Evolutionary conservation across 1,284 basidiomycete species (phyloP), one percentile per base, ranked within the genome.

Genomic region (Thelephora terrestris): DNA sequence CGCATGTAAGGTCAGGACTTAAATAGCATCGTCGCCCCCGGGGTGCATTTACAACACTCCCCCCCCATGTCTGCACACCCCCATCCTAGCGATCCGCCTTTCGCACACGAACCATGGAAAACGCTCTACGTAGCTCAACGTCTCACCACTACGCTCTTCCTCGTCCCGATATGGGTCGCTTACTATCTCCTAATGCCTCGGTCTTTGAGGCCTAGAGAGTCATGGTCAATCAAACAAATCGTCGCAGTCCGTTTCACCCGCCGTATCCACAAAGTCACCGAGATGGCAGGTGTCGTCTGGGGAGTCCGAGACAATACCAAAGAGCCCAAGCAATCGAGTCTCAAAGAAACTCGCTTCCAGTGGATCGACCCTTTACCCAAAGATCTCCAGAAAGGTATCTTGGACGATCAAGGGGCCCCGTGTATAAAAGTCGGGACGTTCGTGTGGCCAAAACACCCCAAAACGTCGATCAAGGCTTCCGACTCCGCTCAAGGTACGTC

Each of bases 251-350:
- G 72, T 50, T 76, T 75, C 53, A 74, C 67, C 0, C 64, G 71
- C 32, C 65, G 73, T 35, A 69, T 76, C n/a, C 73, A 65, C 64
- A 68, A 66, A 52, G 69, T 76, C 47, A 73, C 73, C 4, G 73
- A 76, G 53, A 68, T 74, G 14, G 74, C 74, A 20, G 74, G 74
- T 20, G 73, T 76, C 14, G 74, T 71, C 9, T 75, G 71, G 69
- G 68, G 67, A 39, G 74, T 73, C 0, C 64, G 71, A 18, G 63
- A 74, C 46, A 72, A 74, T 2, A 64, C 66, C 27, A 50, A 51
- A 21, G 61, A 57, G 25, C 67, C 66, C 43, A 51, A 56, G 20
- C 55, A 58, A 18, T 44, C 49, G 4, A 58, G 58, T 5, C 60
- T 75, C 47, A 69, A 64, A 50, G 67, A 73, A 52, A 76, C 73